Evolutionary conservation across 2,329 filamentous ascomycete genomes (phyloP).

Genomic region (Botrytis galanthina): DNA sequence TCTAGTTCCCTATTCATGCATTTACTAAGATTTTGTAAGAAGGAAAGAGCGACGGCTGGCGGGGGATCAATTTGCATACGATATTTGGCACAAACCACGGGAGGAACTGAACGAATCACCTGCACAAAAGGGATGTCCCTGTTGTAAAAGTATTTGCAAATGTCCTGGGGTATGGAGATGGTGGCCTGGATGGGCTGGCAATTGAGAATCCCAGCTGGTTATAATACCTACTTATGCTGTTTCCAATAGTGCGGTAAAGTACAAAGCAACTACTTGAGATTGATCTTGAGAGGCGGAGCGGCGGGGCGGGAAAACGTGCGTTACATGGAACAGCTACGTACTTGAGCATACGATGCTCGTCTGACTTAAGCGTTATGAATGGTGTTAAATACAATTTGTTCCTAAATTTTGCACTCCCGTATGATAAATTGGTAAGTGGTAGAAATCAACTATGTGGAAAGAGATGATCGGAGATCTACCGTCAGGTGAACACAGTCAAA

Average conservation of each 20-base stretch:
- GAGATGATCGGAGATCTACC: neutral
- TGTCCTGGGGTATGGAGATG: neutral
- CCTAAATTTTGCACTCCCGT: too few relatives aligned
- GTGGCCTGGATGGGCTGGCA: constrained; percentile 1
- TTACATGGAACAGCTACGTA: neutral
- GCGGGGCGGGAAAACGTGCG: too few relatives aligned
- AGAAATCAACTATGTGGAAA: neutral
- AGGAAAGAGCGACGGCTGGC: neutral
- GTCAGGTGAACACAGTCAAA: neutral
- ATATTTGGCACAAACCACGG: constrained; percentile 8
- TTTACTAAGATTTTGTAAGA: constrained; percentile 6
- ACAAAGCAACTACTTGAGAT: neutral
- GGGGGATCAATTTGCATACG: constrained; percentile 16
- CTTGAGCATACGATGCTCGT: neutral
- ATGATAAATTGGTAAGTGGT: neutral
- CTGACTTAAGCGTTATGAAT: neutral
- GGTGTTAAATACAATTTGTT: neutral
- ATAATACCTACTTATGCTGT: neutral
- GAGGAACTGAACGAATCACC: constrained; percentile 15
- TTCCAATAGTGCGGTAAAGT: neutral
- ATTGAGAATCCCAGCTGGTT: neutral
- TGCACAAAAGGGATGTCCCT: neutral
- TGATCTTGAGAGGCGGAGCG: neutral
- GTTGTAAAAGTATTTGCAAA: neutral
- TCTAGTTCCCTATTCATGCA: neutral